A percentile compares a stretch with the other conserved stretches of the same genome.
phyloP scores from a whole-genome alignment of 225 moss, liverwort and hornwort genomes.

The Rhytidiadelphus loreus region DNA sequence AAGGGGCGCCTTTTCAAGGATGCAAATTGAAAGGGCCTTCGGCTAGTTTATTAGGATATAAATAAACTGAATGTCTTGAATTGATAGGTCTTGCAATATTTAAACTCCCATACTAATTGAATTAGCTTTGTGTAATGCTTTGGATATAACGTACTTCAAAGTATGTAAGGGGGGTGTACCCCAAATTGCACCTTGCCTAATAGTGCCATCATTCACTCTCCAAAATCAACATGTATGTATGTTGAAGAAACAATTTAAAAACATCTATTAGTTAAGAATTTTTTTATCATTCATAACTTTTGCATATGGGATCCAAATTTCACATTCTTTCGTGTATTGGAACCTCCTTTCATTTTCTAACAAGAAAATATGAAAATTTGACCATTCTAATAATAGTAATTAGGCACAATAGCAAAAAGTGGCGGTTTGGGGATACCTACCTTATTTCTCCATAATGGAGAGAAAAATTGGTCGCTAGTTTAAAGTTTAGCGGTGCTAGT shows the following conservation, averaged over 20 bases:
- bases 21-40: background rate
- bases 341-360: background rate
- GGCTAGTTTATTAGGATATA: background rate
- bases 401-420: background rate
- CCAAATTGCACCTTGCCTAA: background rate
- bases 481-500: too few relatives aligned
- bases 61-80: too few relatives aligned
- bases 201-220: background rate
- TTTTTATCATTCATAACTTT: background rate
- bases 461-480: too few relatives aligned
- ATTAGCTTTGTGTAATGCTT: background rate
- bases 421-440: background rate
- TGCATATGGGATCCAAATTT: background rate
- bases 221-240: too few relatives aligned
- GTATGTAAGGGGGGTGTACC: background rate
- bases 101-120: background rate
- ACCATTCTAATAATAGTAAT: too few relatives aligned
- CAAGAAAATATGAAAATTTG: background rate
- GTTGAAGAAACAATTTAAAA: background rate
- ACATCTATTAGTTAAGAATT: background rate
- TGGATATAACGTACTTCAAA: accelerated
- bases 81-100: background rate
- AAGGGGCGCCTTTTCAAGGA: accelerated
- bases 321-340: accelerated
- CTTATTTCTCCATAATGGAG: too few relatives aligned